Conservation (phyloP, 768 basidiomycete species). For the Strobilomyces confusus region DNA sequence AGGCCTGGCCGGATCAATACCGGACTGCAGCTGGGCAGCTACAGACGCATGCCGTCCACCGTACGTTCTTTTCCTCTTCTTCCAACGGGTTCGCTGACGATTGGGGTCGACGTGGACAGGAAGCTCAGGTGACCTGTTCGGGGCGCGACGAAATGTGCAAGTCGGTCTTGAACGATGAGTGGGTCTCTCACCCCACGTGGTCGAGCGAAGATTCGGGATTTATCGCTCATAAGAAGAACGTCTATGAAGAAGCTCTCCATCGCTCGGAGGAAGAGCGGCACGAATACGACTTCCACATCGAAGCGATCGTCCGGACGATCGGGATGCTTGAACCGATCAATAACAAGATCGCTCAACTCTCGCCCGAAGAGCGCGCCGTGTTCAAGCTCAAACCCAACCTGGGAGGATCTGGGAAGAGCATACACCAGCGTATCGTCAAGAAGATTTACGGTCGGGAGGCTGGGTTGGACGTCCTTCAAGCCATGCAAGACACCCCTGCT, state of each 20-base stretch:
- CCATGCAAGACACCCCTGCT: conserved; percentile 90
- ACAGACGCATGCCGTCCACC: conserved; percentile 73
- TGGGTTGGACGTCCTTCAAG: conserved; percentile 75
- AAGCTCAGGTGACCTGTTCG: conserved; percentile 82
- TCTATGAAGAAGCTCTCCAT: conserved; percentile 94
- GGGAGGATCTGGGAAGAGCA: conserved; percentile 76
- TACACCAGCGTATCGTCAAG: conserved; percentile 91
- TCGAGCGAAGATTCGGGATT: conserved; percentile 93
- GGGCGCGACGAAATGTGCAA: conserved; percentile 97
- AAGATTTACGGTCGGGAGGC: conserved; percentile 93
- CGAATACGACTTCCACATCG: conserved; percentile 98
- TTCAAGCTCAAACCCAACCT: conserved; percentile 91
- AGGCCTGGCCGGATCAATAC: conserved; percentile 62
- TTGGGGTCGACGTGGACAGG: conserved; percentile 42
- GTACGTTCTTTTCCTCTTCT: conserved; percentile 46
- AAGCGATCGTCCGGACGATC: conserved; percentile 90
- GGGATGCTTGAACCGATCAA: conserved; percentile 86
- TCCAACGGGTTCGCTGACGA: background rate
- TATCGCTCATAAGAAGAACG: conserved; percentile 87
- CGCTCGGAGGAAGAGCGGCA: conserved; percentile 97
- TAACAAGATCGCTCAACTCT: conserved; percentile 78
- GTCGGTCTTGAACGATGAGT: conserved; percentile 94
- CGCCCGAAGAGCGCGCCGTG: conserved; percentile 67
- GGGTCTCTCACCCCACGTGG: conserved; percentile 97
- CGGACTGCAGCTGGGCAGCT: conserved; percentile 80